Evolutionary conservation across 2,329 filamentous ascomycete species (phyloP), one percentile per base, ranked within the genome.

Genomic region (Sporothrix dimorphospora): DNA sequence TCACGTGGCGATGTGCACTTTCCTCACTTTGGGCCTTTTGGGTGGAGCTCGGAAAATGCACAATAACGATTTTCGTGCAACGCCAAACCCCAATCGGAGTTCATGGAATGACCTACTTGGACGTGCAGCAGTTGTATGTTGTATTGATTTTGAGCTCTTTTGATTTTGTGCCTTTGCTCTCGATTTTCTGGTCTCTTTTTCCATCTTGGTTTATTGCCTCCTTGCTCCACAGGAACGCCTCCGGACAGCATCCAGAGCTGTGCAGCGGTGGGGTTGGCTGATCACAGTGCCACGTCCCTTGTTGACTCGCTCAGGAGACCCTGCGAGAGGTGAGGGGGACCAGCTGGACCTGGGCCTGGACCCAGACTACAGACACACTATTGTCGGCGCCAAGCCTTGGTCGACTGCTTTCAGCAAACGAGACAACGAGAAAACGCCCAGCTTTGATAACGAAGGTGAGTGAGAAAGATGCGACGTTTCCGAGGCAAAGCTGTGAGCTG

Each of bases 361-460:
- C 12, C 5, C 40, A 42, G 30, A 30, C 47, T 14, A 55, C n/a
- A n/a, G 45, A 42, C 34, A 61, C 34, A 42, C 57, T 24, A 42
- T 42, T 24, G 34, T 63, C 57, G 34, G n/a, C n/a, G 57, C 57
- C 57, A 61, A 61, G 57, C 34, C 16, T 21, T 40, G 57, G 19
- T 9, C 34, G 19, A 40, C 34, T 40, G 5, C 11, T 57, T 38
- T 57, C 14, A 57, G 53, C 27, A 34, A 57, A 30, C 53, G 53
- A 57, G 53, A 34, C 3, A 34, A 34, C 30, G 53, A 57, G 53
- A 34, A 34, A 34, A 34, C 30, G 30, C 30, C 30, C 30, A 34
- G 30, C 30, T 34, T 34, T 19, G 49, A 53, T 53, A 53, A 53
- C 49, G 49, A 21, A 30, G 24, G 53, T 34, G 42, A 1, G 42